Evolutionary conservation across 768 basidiomycete genomes (phyloP).

Genomic region (Rhizopogon vulgaris): DNA sequence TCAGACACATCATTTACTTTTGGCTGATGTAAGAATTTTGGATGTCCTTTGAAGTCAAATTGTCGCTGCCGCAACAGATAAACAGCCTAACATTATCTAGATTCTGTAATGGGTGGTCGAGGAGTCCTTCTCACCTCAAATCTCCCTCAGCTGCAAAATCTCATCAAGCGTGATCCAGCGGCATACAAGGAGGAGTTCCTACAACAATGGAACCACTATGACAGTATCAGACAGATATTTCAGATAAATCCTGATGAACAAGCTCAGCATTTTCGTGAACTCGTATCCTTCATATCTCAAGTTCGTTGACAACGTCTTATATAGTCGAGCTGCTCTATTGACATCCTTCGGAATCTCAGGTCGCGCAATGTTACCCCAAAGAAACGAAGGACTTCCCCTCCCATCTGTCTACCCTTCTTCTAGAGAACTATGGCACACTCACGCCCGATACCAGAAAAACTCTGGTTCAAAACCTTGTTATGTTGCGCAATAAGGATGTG

Average conservation of each 20-base stretch:
- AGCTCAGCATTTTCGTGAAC: constrained; percentile 76
- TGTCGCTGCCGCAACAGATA: neutral
- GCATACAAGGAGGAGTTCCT: constrained; percentile 94
- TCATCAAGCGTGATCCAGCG: constrained; percentile 89
- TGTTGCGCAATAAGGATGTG: constrained; percentile 89
- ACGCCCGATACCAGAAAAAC: constrained; percentile 78
- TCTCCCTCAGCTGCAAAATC: constrained; percentile 91
- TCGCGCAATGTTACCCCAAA: constrained; percentile 89
- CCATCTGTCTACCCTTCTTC: constrained; percentile 71
- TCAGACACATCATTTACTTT: too few species aligned
- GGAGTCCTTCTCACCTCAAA: constrained; percentile 81
- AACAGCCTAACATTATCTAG: neutral
- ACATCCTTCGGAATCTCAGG: constrained; percentile 31
- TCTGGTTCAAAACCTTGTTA: constrained; percentile 86
- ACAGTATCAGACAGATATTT: constrained; percentile 82
- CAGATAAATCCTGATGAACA: constrained; percentile 79
- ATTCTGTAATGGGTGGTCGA: constrained; percentile 30
- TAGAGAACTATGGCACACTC: constrained; percentile 71
- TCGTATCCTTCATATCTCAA: constrained; percentile 89
- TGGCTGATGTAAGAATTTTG: too few species aligned
- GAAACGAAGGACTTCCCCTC: constrained; percentile 84
- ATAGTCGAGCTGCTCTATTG: neutral
- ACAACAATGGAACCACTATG: constrained; percentile 95
- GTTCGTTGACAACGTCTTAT: constrained; percentile 26
- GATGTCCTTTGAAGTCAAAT: neutral